Conservation (phyloP, 768 basidiomycete species). For the Lentinula sp. region DNA sequence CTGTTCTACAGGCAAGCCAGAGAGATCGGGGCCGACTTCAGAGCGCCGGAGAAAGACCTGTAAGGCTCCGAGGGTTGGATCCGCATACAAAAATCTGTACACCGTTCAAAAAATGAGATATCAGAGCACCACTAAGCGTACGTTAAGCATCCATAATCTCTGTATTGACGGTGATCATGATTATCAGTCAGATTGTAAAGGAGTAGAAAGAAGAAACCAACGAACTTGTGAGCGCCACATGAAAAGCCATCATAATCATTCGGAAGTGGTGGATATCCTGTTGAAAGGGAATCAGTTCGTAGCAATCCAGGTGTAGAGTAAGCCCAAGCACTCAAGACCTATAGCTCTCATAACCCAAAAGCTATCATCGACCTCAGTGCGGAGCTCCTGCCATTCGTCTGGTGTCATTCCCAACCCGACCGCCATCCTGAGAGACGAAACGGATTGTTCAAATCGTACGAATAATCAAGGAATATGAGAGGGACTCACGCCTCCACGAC, state of each 20-base stretch:
- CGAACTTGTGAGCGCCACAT: constrained; percentile 86
- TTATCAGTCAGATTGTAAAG: background rate
- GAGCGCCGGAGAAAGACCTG: constrained; percentile 67
- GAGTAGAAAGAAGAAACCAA: constrained; percentile 1
- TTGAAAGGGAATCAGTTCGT: background rate
- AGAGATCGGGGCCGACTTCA: constrained; percentile 21
- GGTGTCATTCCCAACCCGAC: constrained; percentile 67
- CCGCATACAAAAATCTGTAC: constrained; percentile 81
- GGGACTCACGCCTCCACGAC: constrained; percentile 81
- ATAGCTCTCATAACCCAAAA: constrained; percentile 91
- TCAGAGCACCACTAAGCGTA: constrained; percentile 24
- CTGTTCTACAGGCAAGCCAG: constrained; percentile 42
- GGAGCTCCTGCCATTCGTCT: constrained; percentile 66
- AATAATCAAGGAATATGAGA: background rate
- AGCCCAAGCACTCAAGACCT: constrained; percentile 33
- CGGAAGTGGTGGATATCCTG: constrained; percentile 86
- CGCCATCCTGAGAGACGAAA: constrained; percentile 56
- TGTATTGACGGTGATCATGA: constrained; percentile 19
- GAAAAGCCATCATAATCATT: constrained; percentile 76
- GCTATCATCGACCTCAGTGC: constrained; percentile 68
- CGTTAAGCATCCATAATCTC: constrained; percentile 92
- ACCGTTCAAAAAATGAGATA: background rate
- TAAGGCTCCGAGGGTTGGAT: constrained; percentile 72
- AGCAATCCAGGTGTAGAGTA: background rate
- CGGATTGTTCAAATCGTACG: background rate